These are phyloP conservation scores for Bullera alba DNA, from an alignment of 768 basidiomycete species.

Conservation along the genomic window DNA sequence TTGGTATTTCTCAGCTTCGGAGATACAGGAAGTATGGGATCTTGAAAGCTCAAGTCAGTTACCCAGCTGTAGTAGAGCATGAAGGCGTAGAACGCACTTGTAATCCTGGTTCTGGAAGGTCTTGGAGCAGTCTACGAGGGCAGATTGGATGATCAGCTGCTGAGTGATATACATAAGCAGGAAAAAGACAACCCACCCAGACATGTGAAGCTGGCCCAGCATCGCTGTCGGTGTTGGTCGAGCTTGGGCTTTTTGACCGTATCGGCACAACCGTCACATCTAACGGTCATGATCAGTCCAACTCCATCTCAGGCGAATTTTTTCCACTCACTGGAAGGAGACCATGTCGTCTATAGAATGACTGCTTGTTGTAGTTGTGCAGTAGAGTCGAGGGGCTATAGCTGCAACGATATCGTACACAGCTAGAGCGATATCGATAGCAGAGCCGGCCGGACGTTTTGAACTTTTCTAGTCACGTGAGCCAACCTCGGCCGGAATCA, in stretches of 20 bases:
- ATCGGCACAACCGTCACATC: conserved; percentile 76
- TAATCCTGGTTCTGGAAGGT: conserved; percentile 74
- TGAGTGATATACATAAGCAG: not conserved
- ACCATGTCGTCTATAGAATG: conserved; percentile 52
- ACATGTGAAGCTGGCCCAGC: conserved; percentile 42
- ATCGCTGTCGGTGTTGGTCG: conserved; percentile 58
- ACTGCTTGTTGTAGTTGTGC: too few species aligned
- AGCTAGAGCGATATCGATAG: not conserved
- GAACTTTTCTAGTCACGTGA: conserved; percentile 11
- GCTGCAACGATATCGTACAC: not conserved
- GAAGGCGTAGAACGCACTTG: conserved; percentile 49
- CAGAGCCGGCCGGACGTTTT: not conserved
- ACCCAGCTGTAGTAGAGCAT: not conserved
- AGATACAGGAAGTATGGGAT: conserved; percentile 70
- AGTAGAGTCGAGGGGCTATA: too few species aligned
- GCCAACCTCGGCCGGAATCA: not conserved
- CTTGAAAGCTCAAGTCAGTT: conserved; percentile 20
- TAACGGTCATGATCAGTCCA: conserved; percentile 33
- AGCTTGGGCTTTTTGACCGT: conserved; percentile 91
- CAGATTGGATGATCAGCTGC: conserved; percentile 7
- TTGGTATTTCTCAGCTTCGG: conserved; percentile 90
- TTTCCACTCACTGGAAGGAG: conserved; percentile 54
- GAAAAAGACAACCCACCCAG: conserved; percentile 31
- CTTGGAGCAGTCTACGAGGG: conserved; percentile 80
- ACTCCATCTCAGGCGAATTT: conserved; percentile 2